Evolutionary conservation across 805 yeast species (phyloP), one percentile per base, ranked within the genome.

Genomic region (Wickerhamiella alocasiicola): DNA sequence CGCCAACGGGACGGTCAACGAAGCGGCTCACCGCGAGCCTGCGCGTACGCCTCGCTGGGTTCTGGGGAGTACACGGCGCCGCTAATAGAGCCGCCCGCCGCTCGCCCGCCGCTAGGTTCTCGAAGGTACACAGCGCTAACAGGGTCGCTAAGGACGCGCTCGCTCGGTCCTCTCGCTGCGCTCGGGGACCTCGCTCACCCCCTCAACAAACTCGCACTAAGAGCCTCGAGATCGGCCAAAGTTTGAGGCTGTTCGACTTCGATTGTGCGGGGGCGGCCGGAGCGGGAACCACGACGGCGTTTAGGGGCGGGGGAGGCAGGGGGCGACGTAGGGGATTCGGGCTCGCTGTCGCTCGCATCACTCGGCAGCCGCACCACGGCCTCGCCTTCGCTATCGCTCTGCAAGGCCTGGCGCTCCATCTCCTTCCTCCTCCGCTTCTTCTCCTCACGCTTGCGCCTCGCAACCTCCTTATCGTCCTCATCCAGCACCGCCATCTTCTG

Each of bases 361-460:
- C 47, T 35, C 1, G 50, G 53, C 12, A 47, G 40, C 6, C 47
- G 42, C 19, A 47, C 45, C n/a, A 27, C 31, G 1, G 23, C 42
- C 7, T n/a, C 41, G 3, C 19, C 33, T 25, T 41, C 27, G 36
- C 45, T 15, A 33, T 6, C 23, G 32, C 9, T 4, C 34, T 47
- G 57, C 19, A 46, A 60, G 29, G 61, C 72, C 43, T 69, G 76
- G 55, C 76, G 72, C 62, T 82, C 88, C 13, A 72, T 63, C 56
- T 88, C 97, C 61, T 79, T 76, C 55, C 95, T 73, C 61, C 76
- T 75, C 56, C 95, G 72, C 64, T 85, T 87, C 76, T 83, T 87
- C 48, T 87, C 97, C 42, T 70, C 76, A 49, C 76, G 74, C 65
- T 85, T 88, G 49, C 74, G 76, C 55, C 70, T 79, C 4, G 83